These are phyloP conservation scores for Lodderomyces metapsilosis DNA, from an alignment of 1,139 yeast species.

Conservation along the genomic window DNA sequence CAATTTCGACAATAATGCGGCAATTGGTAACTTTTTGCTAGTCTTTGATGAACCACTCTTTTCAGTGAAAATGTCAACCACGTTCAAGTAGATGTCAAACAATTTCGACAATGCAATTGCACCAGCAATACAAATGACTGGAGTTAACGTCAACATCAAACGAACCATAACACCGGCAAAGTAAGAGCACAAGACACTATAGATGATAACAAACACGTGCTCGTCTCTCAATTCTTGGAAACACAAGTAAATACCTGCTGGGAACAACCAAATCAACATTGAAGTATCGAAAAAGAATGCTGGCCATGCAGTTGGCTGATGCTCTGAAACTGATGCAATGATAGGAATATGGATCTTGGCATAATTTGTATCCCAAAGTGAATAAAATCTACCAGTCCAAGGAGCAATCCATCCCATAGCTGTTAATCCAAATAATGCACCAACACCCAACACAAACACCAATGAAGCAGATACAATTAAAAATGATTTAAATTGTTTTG, in stretches of 20 bases:
- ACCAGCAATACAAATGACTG: slow-evolving; percentile 86
- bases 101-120: slow-evolving; percentile 85
- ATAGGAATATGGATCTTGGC: slow-evolving; percentile 98
- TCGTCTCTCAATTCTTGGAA: slow-evolving; percentile 90
- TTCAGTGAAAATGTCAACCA: slow-evolving; percentile 44
- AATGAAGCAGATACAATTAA: slow-evolving; percentile 59
- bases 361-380: slow-evolving; percentile 96
- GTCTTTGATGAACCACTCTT: slow-evolving; percentile 11
- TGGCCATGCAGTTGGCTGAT: slow-evolving; percentile 99
- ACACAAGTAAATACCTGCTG: slow-evolving; percentile 90
- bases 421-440: slow-evolving; percentile 75
- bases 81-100: slow-evolving; percentile 78
- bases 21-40: slow-evolving; percentile 23
- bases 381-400: slow-evolving; percentile 99
- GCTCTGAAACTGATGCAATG: slow-evolving; percentile 98
- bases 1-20: slow-evolving; percentile 52
- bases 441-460: slow-evolving; percentile 61
- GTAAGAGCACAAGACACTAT: slow-evolving; percentile 88
- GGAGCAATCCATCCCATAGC: slow-evolving; percentile 95
- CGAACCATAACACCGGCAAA: slow-evolving; percentile 99
- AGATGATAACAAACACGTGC: slow-evolving; percentile 88
- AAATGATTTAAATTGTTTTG: slow-evolving; percentile 72
- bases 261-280: slow-evolving; percentile 95
- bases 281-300: slow-evolving; percentile 93
- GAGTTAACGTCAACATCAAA: slow-evolving; percentile 94